Evolutionary conservation across 768 basidiomycete species (phyloP).

Genomic region (Postia placenta): DNA sequence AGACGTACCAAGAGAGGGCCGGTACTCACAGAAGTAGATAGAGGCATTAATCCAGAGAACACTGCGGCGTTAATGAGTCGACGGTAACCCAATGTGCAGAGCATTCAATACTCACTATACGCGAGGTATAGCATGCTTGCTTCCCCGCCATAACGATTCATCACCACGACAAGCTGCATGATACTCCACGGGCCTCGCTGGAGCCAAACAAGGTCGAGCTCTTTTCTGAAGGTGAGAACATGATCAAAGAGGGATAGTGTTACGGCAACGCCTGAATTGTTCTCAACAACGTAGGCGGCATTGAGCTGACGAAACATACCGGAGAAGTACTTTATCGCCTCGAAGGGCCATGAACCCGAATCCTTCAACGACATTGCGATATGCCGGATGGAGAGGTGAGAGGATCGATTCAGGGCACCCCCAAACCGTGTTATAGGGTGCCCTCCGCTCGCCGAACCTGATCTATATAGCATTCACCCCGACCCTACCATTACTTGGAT

Average conservation of each 20-base stretch:
- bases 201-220: slow-evolving; percentile 1
- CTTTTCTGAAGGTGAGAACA: not conserved
- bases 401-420: too few species aligned
- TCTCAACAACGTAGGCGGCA: too few species aligned
- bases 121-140: slow-evolving; percentile 2
- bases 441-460: too few species aligned
- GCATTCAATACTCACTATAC: not conserved
- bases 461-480: too few species aligned
- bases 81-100: not conserved
- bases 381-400: too few species aligned
- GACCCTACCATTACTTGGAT: too few species aligned
- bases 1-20: not conserved
- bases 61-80: not conserved
- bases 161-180: not conserved
- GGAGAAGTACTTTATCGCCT: too few species aligned
- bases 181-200: not conserved
- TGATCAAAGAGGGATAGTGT: not conserved
- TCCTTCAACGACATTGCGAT: too few species aligned
- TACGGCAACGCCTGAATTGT: not conserved
- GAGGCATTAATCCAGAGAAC: not conserved
- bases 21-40: too few species aligned
- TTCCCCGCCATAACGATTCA: slow-evolving; percentile 2
- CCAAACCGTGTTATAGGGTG: too few species aligned
- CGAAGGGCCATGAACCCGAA: too few species aligned
- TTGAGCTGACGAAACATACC: too few species aligned